phyloP scores from a whole-genome alignment of 2,329 filamentous ascomycete genomes.

The Apiospora aurea region DNA sequence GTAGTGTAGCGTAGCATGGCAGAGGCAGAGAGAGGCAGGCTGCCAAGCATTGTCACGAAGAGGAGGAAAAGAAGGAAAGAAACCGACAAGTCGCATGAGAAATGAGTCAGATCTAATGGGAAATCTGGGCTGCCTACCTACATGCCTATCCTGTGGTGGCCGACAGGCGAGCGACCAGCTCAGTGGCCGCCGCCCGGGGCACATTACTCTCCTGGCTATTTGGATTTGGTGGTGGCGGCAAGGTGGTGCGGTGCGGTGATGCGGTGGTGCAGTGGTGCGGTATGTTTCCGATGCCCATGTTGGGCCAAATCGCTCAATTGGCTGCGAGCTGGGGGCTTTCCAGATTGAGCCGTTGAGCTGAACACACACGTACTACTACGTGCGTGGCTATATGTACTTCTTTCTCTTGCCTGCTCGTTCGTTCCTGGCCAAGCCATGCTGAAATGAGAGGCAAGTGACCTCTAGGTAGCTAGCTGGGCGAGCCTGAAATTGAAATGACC shows the following conservation, averaged over 20 bases:
- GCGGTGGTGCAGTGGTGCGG: too few relatives aligned
- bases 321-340: background rate
- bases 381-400: background rate
- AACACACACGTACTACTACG: slow-evolving; percentile 7
- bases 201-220: slow-evolving; percentile 18
- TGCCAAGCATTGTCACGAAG: background rate
- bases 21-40: background rate
- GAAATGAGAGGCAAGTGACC: background rate
- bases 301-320: background rate
- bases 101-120: slow-evolving; percentile 3
- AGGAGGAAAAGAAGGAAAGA: slow-evolving; percentile 4
- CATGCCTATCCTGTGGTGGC: background rate
- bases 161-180: slow-evolving; percentile 2
- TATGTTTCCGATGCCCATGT: slow-evolving; percentile 8
- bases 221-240: background rate
- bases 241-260: background rate
- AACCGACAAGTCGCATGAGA: background rate
- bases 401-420: background rate
- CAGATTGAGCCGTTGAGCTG: background rate
- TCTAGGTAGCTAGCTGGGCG: background rate
- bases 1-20: background rate
- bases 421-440: background rate
- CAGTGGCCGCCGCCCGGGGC: slow-evolving; percentile 5
- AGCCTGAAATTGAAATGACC: slow-evolving; percentile 13
- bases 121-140: background rate